Conservation (phyloP, 306 rosid species). For the Sindora glabra region DNA sequence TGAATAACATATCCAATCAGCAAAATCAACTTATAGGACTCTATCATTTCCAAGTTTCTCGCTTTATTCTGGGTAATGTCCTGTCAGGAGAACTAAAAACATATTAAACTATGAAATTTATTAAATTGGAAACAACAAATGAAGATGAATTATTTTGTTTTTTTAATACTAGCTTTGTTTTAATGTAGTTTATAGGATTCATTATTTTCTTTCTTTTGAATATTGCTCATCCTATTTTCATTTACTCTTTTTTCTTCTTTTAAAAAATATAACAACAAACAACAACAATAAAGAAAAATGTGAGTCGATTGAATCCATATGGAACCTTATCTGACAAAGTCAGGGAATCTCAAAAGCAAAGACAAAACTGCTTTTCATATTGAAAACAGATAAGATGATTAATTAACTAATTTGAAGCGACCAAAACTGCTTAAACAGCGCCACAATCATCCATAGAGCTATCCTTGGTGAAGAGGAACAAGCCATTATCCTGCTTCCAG, state of each 20-base stretch:
- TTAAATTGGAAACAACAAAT: neutral
- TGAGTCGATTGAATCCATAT: neutral
- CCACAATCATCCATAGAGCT: conserved; percentile 46
- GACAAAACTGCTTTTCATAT: too few species aligned
- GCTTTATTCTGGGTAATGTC: conserved; percentile 54
- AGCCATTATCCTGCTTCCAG: conserved; percentile 39
- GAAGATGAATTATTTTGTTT: neutral
- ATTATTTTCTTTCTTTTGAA: too few species aligned
- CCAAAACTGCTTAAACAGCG: conserved; percentile 57
- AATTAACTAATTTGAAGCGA: conserved; percentile 74
- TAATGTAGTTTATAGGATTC: too few species aligned
- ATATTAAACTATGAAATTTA: neutral
- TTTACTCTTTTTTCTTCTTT: too few species aligned
- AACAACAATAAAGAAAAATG: neutral
- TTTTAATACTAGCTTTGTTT: too few species aligned
- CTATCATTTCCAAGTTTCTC: conserved; percentile 54
- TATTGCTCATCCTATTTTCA: too few species aligned
- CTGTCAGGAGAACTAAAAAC: conserved; percentile 38
- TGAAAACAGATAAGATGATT: neutral
- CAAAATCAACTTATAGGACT: conserved; percentile 83
- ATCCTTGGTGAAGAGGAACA: conserved; percentile 46
- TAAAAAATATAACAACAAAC: too few species aligned
- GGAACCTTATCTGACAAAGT: neutral
- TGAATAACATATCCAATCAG: conserved; percentile 59
- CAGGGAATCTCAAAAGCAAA: too few species aligned